Evolutionary conservation across 139 green algal species (phyloP).

Genomic region (Axilococcus clingmanii): DNA sequence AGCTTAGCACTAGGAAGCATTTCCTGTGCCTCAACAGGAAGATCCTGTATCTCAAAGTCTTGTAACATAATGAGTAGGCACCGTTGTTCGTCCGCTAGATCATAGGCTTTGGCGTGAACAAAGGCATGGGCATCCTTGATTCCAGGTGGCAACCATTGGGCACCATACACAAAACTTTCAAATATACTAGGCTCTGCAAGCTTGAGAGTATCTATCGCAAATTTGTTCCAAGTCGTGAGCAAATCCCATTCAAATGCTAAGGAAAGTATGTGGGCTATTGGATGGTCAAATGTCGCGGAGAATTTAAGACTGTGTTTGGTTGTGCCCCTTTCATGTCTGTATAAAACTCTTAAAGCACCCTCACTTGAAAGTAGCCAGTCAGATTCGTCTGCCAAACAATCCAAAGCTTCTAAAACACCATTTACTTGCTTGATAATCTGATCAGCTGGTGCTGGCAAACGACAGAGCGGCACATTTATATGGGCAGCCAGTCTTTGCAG

Average conservation of each 20-base stretch:
- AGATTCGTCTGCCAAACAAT: constrained; percentile 4
- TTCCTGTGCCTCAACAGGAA: constrained; percentile 1
- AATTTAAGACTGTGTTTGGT: constrained; percentile 23
- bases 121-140: constrained; percentile 19
- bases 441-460: too few species aligned
- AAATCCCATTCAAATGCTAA: constrained; percentile 25
- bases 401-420: constrained; percentile 1
- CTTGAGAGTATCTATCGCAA: constrained; percentile 10
- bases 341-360: constrained; percentile 7
- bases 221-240: constrained; percentile 24
- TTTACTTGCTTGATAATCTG: not conserved
- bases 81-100: constrained; percentile 12
- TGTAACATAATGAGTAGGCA: constrained; percentile 14
- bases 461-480: too few species aligned
- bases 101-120: constrained; percentile 6
- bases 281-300: constrained; percentile 1
- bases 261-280: constrained; percentile 15
- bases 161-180: constrained; percentile 18
- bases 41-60: not conserved
- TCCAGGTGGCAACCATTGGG: constrained; percentile 22
- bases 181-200: constrained; percentile 13
- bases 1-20: constrained; percentile 1
- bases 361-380: constrained; percentile 17
- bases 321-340: constrained; percentile 11
- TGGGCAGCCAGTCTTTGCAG: too few species aligned